These are phyloP conservation scores for Suillus subalutaceus DNA, from an alignment of 768 basidiomycete genomes.

Conservation along the genomic window DNA sequence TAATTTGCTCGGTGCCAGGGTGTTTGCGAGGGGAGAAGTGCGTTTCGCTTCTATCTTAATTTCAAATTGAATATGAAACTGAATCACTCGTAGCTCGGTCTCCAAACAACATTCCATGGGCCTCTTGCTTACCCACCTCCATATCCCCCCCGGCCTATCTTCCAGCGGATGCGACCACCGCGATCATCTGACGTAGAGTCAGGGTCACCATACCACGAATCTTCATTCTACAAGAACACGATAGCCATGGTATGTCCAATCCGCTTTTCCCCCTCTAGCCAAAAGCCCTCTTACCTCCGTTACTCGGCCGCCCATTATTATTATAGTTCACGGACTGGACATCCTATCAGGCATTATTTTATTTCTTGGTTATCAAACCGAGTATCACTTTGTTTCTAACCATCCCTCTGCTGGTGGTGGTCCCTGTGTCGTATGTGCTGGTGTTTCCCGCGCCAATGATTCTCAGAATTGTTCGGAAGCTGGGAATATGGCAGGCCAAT, in stretches of 20 bases:
- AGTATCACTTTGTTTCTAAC: conserved; percentile 72
- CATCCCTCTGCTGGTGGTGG: conserved; percentile 54
- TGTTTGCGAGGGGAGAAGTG: conserved; percentile 74
- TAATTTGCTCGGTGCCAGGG: conserved; percentile 72
- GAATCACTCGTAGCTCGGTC: conserved; percentile 47
- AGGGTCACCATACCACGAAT: conserved; percentile 51
- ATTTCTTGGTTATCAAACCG: conserved; percentile 87
- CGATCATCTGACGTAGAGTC: conserved; percentile 53
- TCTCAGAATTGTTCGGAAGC: conserved; percentile 60
- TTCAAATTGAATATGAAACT: conserved; percentile 8
- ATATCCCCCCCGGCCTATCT: conserved; percentile 73
- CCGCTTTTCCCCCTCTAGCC: not conserved
- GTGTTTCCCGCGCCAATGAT: conserved; percentile 70
- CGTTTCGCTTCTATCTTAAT: conserved; percentile 17
- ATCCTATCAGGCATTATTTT: conserved; percentile 85
- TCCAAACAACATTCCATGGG: conserved; percentile 72
- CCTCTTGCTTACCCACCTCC: conserved; percentile 66
- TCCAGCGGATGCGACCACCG: conserved; percentile 60
- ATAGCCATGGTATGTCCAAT: conserved; percentile 69
- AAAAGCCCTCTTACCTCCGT: conserved; percentile 10
- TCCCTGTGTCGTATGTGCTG: conserved; percentile 59
- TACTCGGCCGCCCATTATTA: conserved; percentile 3
- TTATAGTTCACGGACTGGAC: conserved; percentile 77
- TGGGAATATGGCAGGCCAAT: conserved; percentile 85
- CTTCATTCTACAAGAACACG: conserved; percentile 79